phyloP scores from a whole-genome alignment of 2,329 filamentous ascomycete genomes.

The Torrubiella hemipterigena region DNA sequence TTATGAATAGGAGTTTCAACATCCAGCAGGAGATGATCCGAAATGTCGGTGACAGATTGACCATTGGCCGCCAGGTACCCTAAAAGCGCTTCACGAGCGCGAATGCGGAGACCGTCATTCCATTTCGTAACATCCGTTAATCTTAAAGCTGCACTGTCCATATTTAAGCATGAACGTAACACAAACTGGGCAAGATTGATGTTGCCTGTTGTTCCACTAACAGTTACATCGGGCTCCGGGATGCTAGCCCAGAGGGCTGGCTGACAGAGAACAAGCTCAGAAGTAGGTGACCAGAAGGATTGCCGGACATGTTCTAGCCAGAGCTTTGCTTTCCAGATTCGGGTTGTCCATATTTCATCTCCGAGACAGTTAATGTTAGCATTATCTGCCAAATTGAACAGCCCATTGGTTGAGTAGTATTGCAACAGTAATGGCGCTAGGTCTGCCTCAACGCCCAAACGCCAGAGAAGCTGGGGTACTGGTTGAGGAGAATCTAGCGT shows the following conservation, averaged over 20 bases:
- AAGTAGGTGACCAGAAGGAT: slow-evolving; percentile 1
- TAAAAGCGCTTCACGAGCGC: slow-evolving; percentile 1
- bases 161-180: slow-evolving; percentile 1
- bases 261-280: slow-evolving; percentile 1
- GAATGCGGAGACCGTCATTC: slow-evolving; percentile 3
- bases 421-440: slow-evolving; percentile 1
- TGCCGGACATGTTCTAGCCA: slow-evolving; percentile 2
- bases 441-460: slow-evolving; percentile 1
- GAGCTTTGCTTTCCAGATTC: slow-evolving; percentile 1
- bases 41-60: neutral
- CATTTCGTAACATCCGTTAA: slow-evolving; percentile 1
- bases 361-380: neutral
- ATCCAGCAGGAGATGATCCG: slow-evolving; percentile 3
- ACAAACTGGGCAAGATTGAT: slow-evolving; percentile 3
- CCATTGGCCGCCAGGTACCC: slow-evolving; percentile 1
- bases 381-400: slow-evolving; percentile 2
- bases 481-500: slow-evolving; percentile 1
- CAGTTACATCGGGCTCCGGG: slow-evolving; percentile 2
- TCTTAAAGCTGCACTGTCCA: neutral
- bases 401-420: slow-evolving; percentile 1
- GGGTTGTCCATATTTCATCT: slow-evolving; percentile 2
- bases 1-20: slow-evolving; percentile 1
- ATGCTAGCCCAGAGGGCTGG: slow-evolving; percentile 2
- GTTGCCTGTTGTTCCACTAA: slow-evolving; percentile 1
- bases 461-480: slow-evolving; percentile 2